Base-by-base conservation (phyloP, 371 early-diverging fungal species). In the Fennellomyces sp. region DNA sequence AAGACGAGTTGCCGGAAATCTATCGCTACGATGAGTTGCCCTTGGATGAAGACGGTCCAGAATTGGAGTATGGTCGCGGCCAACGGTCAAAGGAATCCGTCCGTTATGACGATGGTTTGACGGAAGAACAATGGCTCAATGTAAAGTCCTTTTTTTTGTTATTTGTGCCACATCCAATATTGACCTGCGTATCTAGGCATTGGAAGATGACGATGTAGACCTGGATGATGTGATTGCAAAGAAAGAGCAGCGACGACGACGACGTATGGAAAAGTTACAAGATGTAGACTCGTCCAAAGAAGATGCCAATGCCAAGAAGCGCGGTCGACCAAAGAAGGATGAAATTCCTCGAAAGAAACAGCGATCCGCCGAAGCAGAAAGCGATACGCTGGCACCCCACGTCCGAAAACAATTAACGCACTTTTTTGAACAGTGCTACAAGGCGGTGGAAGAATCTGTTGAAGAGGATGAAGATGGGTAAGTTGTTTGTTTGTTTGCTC, bases 81-180 rank as follows among this genome's bases (percentile, higher is more conserved):
- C 87, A 87, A 47, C 77, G 94, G 29, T 74, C 68, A 13, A 83
- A 89, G 39, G 85, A 84, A 4, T 77, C 69, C 33, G 91, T 96
- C 11, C 76, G 82, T 15, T 97, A 98, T 68, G 93, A 92, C 65
- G 97, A 98, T 64, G 94, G 91, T 0, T 74, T 97, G 70, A 94
- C 94, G 0, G 98, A 98, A 60, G 95, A 95, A 60, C 95, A 98
- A 74, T 98, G 89, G 88, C 63, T 94, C 17, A 82, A 84, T 41
- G 92, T 90, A 47, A 73, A 60, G 52, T 25, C 35, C 17, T 38
- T 39, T 39, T 39, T 39, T 53, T 21, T 36, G 15, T 11, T 12
- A 21, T 29, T 19, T 52, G 6, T 11, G 2, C 23, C 27, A 5
- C 10, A 11, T 49, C 27, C 25, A 21, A 25, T 15, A 49, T 49